Evolutionary conservation across 202 grass and related monocot genomes (phyloP), one percentile per base, ranked within the genome.

Genomic region (Setaria italica): DNA sequence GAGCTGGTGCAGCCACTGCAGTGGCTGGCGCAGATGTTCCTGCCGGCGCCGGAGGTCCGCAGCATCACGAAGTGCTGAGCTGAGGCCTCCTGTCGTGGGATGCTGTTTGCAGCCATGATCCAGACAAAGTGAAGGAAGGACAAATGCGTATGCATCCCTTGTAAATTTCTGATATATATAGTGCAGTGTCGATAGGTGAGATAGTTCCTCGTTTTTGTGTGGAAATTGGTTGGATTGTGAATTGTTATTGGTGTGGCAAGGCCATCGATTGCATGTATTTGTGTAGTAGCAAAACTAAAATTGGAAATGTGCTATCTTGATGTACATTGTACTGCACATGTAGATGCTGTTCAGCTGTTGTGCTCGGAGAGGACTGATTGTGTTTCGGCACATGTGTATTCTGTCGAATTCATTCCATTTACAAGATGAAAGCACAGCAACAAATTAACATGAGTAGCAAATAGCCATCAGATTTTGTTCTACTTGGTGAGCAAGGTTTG

Each of bases 1-100:
- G 93, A 95, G 55, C 45, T 98, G 5, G 72, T 88, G 34, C 54
- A 89, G 14, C 95, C 84, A 0, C 47, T 95, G 82, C 91, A 94
- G 60, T 95, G 89, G 91, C 30, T 98, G 42, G 76, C 87, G 0
- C 88, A 85, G 60, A 85, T 88, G 80, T 86, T 88, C 77, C 35
- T 95, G 30, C 87, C 87, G 3, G 54, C 79, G n/a, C 80, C 84
- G 2, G 58, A 89, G 56, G 30, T 0, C 17, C 74, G 25, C 39
- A 15, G 84, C 50, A 89, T 89, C 57, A 48, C 67, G 5, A 21
- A 82, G 1, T 76, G 50, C 48, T 81, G 80, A 86, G 49, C 39
- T 77, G 80, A 86, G 57, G 79, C 54, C 51, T 75, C 63, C 32
- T 29, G 11, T 39, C 32, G 19, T 35, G 29, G 49, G 73, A 70